Conservation (phyloP, 768 basidiomycete genomes). For the Cyclocybe cylindracea region DNA sequence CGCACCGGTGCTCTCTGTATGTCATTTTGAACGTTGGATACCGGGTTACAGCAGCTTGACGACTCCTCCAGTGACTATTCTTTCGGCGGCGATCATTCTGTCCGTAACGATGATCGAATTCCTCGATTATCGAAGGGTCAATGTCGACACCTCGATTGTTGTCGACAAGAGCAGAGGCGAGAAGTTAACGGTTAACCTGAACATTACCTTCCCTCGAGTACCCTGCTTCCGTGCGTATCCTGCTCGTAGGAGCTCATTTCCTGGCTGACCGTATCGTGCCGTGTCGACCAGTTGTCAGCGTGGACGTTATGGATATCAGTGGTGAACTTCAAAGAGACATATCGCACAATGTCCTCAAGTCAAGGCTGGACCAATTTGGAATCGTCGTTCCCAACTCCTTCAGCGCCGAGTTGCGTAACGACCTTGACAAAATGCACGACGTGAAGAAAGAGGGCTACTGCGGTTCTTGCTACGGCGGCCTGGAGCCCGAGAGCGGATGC, state of each 20-base stretch:
- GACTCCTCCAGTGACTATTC: conserved; percentile 72
- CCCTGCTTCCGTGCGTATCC: conserved; percentile 89
- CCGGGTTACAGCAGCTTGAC: conserved; percentile 1
- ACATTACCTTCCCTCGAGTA: conserved; percentile 94
- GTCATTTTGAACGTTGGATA: conserved; percentile 24
- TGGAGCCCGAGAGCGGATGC: conserved; percentile 75
- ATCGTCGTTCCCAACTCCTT: conserved; percentile 54
- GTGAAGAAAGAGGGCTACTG: conserved; percentile 70
- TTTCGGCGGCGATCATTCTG: conserved; percentile 90
- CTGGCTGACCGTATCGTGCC: neutral
- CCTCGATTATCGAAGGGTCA: conserved; percentile 88
- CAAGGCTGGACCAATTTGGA: conserved; percentile 67
- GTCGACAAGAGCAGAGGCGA: conserved; percentile 96
- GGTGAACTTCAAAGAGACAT: conserved; percentile 93
- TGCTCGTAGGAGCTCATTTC: neutral
- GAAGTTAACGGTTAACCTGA: conserved; percentile 88
- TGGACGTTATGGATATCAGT: conserved; percentile 98
- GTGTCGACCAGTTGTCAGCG: conserved; percentile 71
- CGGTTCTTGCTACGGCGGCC: conserved; percentile 94
- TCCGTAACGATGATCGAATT: conserved; percentile 93
- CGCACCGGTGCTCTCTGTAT: conserved; percentile 87
- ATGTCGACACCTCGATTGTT: conserved; percentile 86
- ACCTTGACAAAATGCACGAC: conserved; percentile 78
- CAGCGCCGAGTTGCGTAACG: conserved; percentile 75
- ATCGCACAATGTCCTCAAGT: conserved; percentile 87